Evolutionary conservation across 2,329 filamentous ascomycete genomes (phyloP), one percentile per base, ranked within the genome.

Genomic region (Chalaropsis ovoidea): DNA sequence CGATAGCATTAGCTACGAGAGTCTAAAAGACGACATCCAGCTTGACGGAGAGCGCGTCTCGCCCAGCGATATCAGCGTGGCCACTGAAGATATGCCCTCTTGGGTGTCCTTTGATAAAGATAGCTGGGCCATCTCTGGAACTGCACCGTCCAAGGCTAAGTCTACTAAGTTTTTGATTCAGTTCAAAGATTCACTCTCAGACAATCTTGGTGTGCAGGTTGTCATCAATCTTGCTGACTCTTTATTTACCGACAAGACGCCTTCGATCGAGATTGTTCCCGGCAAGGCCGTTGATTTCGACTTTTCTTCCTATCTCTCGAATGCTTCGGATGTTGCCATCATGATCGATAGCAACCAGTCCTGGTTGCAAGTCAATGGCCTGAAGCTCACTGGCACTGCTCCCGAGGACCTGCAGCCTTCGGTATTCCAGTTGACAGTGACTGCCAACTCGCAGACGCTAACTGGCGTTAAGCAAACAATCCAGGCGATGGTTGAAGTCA

Each of bases 31-130:
- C 1, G 76, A 75, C 6, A 76, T 91, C 54, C 79, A 77, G 54
- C 72, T 90, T 11, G 86, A 90, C 72, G 81, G 80, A 5, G 73
- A 78, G 47, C 72, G 77, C 0, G 75, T 85, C 1, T 73, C 74
- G 3, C 72, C 77, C 2, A 75, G 76, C 0, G 79, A 85, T 39
- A 70, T 92, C 41, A 77, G 78, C 0, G 78, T 84, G 5, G 77
- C 79, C 0, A 78, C 75, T 0, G 68, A 81, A 0, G 75, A 80
- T 31, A 72, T 85, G 13, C 89, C 90, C 0, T 71, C 76, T 2
- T 95, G 91, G 91, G 73, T 95, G 31, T 76, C 76, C 0, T 82
- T 94, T 64, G 80, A 94, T 70, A 75, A 80, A 1, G 70, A 76
- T 8, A 85, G 84, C 0, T 81, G 90, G 72, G 76, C 75, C 0